Evolutionary conservation across 1,284 basidiomycete genomes (phyloP).

Genomic region (Heterobasidion irregulare): DNA sequence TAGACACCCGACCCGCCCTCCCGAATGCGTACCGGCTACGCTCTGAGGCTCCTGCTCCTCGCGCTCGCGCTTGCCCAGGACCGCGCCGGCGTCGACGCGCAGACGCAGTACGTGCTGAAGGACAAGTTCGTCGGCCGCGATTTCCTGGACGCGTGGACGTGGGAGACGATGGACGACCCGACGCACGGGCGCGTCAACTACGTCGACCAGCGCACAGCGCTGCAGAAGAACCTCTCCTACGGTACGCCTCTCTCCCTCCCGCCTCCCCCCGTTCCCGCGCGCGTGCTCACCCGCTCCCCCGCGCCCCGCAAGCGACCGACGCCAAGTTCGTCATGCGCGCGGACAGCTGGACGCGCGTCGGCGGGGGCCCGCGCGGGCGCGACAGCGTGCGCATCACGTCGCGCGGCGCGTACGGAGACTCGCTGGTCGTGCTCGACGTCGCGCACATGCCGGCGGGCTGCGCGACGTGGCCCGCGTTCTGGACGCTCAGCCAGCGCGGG

Average conservation of each 20-base stretch:
- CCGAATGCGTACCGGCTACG: constrained; percentile 19
- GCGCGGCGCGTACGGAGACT: constrained; percentile 30
- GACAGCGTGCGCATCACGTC: constrained; percentile 44
- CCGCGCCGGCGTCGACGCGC: neutral
- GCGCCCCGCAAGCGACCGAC: constrained; percentile 20
- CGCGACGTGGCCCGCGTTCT: constrained; percentile 59
- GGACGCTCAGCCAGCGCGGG: constrained; percentile 43
- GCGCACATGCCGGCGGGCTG: constrained; percentile 50
- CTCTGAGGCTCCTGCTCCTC: constrained; percentile 11
- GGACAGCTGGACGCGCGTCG: constrained; percentile 22
- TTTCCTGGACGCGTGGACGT: constrained; percentile 38
- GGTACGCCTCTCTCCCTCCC: constrained; percentile 21
- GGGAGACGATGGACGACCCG: constrained; percentile 41
- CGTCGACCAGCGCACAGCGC: constrained; percentile 30
- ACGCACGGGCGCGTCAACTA: constrained; percentile 52
- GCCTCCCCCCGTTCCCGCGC: neutral
- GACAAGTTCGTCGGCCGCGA: constrained; percentile 30
- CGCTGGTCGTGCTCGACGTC: constrained; percentile 40
- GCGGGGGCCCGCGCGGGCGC: constrained; percentile 28
- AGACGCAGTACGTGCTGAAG: constrained; percentile 17
- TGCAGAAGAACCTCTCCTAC: constrained; percentile 29
- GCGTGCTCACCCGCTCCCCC: neutral
- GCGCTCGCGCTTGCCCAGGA: constrained; percentile 16
- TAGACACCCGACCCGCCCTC: neutral
- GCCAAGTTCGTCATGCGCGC: constrained; percentile 43